Percentiles rank a stretch among this genome's conserved stretches.
Conservation (phyloP, 495 filamentous ascomycete species). For the Baudoinia panamericana region DNA sequence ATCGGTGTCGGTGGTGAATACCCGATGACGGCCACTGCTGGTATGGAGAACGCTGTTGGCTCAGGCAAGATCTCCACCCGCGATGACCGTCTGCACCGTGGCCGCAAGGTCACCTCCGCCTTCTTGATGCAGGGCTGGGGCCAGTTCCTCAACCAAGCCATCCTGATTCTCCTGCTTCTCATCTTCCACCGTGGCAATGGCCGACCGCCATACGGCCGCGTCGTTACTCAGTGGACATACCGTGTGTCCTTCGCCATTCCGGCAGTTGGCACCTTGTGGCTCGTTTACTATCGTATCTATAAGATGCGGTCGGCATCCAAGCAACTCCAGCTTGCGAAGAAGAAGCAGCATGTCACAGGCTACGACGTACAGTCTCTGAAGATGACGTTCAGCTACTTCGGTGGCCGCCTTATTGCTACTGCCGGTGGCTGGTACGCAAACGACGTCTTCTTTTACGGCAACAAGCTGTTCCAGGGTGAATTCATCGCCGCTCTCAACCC, state of each 20-base stretch:
- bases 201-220: slow-evolving; percentile 55
- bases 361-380: slow-evolving; percentile 73
- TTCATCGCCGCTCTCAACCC: slow-evolving; percentile 67
- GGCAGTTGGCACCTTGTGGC: slow-evolving; percentile 78
- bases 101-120: slow-evolving; percentile 79
- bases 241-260: slow-evolving; percentile 74
- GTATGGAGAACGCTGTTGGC: slow-evolving; percentile 81
- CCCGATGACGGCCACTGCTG: slow-evolving; percentile 87
- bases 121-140: slow-evolving; percentile 98
- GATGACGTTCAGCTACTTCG: slow-evolving; percentile 64
- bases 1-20: slow-evolving; percentile 90
- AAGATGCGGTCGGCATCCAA: slow-evolving; percentile 71
- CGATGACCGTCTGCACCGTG: slow-evolving; percentile 83
- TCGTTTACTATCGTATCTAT: slow-evolving; percentile 78
- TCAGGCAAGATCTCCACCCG: slow-evolving; percentile 75
- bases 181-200: slow-evolving; percentile 66
- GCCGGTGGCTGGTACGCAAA: slow-evolving; percentile 74
- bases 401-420: slow-evolving; percentile 71
- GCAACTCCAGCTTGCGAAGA: slow-evolving; percentile 63
- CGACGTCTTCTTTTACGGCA: slow-evolving; percentile 94
- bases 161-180: slow-evolving; percentile 68
- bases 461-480: slow-evolving; percentile 86
- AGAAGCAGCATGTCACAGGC: slow-evolving; percentile 70
- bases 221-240: slow-evolving; percentile 70
- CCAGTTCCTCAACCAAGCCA: slow-evolving; percentile 77